These are phyloP conservation scores for Penicillium sp. DNA, from an alignment of 2,329 filamentous ascomycete genomes.

Conservation along the genomic window DNA sequence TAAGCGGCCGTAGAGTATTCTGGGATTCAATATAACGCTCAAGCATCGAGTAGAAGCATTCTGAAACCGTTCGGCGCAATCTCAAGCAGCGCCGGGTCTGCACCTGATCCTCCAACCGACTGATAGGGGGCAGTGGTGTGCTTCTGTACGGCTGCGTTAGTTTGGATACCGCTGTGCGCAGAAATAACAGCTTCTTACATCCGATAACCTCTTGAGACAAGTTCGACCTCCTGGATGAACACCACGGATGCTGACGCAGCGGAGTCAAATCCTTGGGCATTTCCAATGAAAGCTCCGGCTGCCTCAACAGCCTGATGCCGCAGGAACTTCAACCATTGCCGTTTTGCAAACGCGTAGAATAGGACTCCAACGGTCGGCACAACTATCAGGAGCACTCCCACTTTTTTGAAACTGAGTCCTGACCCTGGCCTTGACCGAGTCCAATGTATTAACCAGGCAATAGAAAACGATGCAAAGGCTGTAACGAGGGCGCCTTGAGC, in stretches of 20 bases:
- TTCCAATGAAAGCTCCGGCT: conserved; percentile 64
- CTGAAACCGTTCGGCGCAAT: conserved; percentile 70
- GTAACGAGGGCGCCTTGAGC: conserved; percentile 64
- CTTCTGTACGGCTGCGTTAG: conserved; percentile 55
- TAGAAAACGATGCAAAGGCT: conserved; percentile 57
- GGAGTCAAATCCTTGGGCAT: conserved; percentile 76
- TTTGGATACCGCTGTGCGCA: background rate
- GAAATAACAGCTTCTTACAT: conserved; percentile 53
- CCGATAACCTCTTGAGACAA: conserved; percentile 85
- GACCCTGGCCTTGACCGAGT: conserved; percentile 54
- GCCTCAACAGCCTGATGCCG: conserved; percentile 69
- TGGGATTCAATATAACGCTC: conserved; percentile 69
- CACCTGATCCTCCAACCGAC: conserved; percentile 77
- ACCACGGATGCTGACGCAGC: conserved; percentile 71
- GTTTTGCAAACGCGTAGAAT: conserved; percentile 68
- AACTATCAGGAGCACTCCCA: conserved; percentile 40
- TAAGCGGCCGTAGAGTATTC: conserved; percentile 64
- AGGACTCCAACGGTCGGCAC: conserved; percentile 54
- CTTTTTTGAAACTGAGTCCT: conserved; percentile 42
- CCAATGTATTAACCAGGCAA: conserved; percentile 70
- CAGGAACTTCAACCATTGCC: conserved; percentile 77
- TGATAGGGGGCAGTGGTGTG: conserved; percentile 85
- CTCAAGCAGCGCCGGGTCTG: conserved; percentile 75
- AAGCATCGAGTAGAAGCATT: conserved; percentile 66
- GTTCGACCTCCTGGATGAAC: conserved; percentile 89